Evolutionary conservation across 1,139 yeast genomes (phyloP).

Genomic region (Candida sp.): DNA sequence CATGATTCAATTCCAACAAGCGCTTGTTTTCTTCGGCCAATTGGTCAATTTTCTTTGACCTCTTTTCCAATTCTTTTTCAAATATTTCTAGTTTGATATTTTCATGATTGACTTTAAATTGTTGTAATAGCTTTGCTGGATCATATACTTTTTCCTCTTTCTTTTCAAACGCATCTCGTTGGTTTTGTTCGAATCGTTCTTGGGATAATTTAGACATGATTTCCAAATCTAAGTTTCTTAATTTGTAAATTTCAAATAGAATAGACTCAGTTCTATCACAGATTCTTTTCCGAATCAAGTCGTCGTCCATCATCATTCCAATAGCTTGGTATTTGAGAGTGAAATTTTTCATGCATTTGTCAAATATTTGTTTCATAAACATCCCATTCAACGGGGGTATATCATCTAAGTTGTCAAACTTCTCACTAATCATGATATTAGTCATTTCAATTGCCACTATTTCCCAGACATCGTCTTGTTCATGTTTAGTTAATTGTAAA

Average conservation of each 20-base stretch:
- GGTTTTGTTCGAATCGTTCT: conserved; percentile 19
- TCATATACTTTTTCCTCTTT: conserved; percentile 1
- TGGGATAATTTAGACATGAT: conserved; percentile 21
- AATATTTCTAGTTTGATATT: conserved; percentile 16
- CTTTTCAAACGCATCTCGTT: conserved; percentile 5
- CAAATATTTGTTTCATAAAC: conserved; percentile 22
- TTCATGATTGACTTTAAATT: conserved; percentile 12
- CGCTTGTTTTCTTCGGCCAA: conserved; percentile 27
- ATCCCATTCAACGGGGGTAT: conserved; percentile 29
- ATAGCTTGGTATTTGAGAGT: neutral
- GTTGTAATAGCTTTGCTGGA: conserved; percentile 5
- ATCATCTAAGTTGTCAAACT: conserved; percentile 15
- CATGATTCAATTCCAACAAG: conserved; percentile 32
- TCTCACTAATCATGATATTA: conserved; percentile 15
- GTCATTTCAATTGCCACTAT: conserved; percentile 31
- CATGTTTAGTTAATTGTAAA: conserved; percentile 21
- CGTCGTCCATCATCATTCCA: neutral
- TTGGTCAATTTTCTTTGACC: conserved; percentile 20
- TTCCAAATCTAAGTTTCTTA: conserved; percentile 21
- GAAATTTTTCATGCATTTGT: conserved; percentile 15
- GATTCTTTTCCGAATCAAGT: neutral
- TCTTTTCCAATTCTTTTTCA: conserved; percentile 22
- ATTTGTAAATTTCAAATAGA: conserved; percentile 21
- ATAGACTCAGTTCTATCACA: conserved; percentile 13
- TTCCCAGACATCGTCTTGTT: conserved; percentile 33